These are phyloP conservation scores for Ogataea wickerhamii DNA, from an alignment of 805 yeast genomes.

Conservation along the genomic window DNA sequence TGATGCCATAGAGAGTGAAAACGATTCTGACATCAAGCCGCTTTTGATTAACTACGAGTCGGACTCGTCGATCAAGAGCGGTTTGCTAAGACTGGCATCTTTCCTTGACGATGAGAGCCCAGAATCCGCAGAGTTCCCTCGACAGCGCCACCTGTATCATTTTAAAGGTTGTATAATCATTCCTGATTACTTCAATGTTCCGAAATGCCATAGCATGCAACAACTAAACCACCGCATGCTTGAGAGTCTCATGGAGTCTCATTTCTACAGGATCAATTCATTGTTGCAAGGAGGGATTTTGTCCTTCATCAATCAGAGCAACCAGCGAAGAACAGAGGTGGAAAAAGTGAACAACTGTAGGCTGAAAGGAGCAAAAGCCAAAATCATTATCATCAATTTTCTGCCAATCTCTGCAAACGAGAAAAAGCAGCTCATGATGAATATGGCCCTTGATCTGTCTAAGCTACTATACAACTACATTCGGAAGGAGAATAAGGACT, in stretches of 20 bases:
- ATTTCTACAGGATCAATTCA: conserved; percentile 25
- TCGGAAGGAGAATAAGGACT: conserved; percentile 17
- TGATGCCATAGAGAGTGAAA: conserved; percentile 51
- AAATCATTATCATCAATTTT: conserved; percentile 31
- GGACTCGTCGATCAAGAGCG: conserved; percentile 40
- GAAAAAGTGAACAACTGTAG: conserved; percentile 21
- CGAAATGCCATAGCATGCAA: conserved; percentile 27
- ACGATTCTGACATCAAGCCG: conserved; percentile 66
- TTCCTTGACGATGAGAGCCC: conserved; percentile 39
- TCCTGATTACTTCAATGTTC: conserved; percentile 49
- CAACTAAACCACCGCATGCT: conserved; percentile 30
- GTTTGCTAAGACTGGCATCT: conserved; percentile 46
- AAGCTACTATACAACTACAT: conserved; percentile 18
- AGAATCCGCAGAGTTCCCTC: conserved; percentile 43
- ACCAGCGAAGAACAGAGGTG: conserved; percentile 22
- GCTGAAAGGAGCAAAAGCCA: conserved; percentile 26
- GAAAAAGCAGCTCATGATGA: conserved; percentile 20
- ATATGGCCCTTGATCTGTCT: conserved; percentile 20
- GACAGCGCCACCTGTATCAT: conserved; percentile 31
- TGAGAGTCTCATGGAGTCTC: conserved; percentile 23
- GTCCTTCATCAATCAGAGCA: conserved; percentile 28
- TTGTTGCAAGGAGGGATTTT: conserved; percentile 30
- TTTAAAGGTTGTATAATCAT: conserved; percentile 65
- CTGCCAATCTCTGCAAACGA: conserved; percentile 23
- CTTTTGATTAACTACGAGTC: conserved; percentile 50